A percentile compares a stretch with the other conserved stretches of the same genome.
Conservation (phyloP, 2,329 filamentous ascomycete species). For the Orbilia blumenaviensis region DNA sequence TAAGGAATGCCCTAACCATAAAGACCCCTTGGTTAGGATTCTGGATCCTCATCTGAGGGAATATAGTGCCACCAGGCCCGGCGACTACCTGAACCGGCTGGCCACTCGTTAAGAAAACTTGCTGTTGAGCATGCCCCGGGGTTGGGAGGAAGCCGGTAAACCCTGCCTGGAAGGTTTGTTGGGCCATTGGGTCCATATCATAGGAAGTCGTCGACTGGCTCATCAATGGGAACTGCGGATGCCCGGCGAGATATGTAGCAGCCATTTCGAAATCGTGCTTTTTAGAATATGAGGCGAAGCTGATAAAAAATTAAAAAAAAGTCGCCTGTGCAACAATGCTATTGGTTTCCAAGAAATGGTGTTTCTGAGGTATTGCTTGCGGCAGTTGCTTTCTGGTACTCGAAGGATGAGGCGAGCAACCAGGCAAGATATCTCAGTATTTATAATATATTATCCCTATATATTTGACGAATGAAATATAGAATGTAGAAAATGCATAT, state of each 20-base stretch:
- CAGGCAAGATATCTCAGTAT: background rate
- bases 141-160: background rate
- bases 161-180: conserved; percentile 8
- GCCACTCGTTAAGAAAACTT: conserved; percentile 21
- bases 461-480: background rate
- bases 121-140: conserved; percentile 18
- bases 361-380: background rate
- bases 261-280: conserved; percentile 5
- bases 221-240: conserved; percentile 23
- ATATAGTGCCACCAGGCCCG: background rate
- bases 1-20: conserved; percentile 8
- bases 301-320: background rate
- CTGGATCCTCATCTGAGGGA: conserved; percentile 16
- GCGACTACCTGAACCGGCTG: conserved; percentile 27
- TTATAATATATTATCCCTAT: background rate
- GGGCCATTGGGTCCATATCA: conserved; percentile 26
- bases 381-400: background rate
- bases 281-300: background rate
- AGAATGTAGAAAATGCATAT: background rate
- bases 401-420: conserved; percentile 20
- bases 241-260: conserved; percentile 19
- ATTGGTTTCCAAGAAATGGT: conserved; percentile 8
- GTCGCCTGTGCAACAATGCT: background rate
- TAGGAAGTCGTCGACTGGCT: background rate
- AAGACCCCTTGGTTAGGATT: background rate